Base-by-base conservation (phyloP, 768 basidiomycete species). In the Amanita pseudoporphyria region DNA sequence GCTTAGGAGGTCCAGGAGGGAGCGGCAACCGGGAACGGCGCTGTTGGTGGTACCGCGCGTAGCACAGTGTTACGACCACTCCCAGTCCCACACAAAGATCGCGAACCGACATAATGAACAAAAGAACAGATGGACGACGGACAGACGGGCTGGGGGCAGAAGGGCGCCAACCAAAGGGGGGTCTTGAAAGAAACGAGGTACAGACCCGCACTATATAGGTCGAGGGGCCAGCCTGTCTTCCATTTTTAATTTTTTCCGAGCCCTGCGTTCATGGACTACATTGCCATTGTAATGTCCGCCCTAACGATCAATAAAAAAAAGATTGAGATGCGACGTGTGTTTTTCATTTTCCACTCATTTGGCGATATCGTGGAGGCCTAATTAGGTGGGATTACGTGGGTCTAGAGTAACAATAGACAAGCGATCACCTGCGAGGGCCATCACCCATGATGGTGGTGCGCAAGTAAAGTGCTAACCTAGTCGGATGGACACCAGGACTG, bases 1-100 rank as follows among this genome's bases (percentile, higher is more conserved):
- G 54, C 28, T 57, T 58, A 28, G 53, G 60, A 6, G 64, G 64
- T 1, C 65, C 64, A 18, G 65, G 64, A 45, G 65, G 65, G 33
- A 58, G 51, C 18, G 60, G 60, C 45, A 41, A 36, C 16, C 35
- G 46, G 3, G 46, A 28, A 13, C 46, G 33, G 5, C 35, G 21
- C 22, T 35, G 46, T 9, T 26, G 33, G n/a, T 26, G 46, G 22
- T 38, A 28, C 10, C 32, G 13, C 12, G 35, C 18, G 13, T 28
- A 47, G 7, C 36, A 36, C 2, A 47, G 37, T 5, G 7, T 3
- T 14, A 16, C 46, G n/a, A 47, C 5, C 12, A 28, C 9, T 5
- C 19, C 24, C n/a, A 38, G 21, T 22, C 46, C 32, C 36, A 38
- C 21, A 30, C 19, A 16, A 38, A 38, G 18, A 19, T 47, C 46